phyloP scores from a whole-genome alignment of 495 filamentous ascomycete species.

The Penicillium salamii region DNA sequence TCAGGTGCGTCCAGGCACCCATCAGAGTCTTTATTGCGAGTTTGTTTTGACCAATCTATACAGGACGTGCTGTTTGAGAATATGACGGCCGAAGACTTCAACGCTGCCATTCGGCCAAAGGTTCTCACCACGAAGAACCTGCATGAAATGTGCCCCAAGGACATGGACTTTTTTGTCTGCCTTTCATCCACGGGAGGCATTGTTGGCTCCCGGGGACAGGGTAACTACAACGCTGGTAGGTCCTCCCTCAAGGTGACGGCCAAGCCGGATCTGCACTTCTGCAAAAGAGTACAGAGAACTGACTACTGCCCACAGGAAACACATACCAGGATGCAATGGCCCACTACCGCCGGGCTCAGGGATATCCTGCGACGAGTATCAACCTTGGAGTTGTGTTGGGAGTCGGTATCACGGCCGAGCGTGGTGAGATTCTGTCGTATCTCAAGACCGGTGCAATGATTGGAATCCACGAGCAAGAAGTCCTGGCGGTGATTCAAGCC shows the following conservation, averaged over 20 bases:
- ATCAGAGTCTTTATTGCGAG: no score
- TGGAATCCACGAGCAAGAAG: not conserved
- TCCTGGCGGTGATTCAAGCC: not conserved
- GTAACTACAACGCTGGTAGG: no score
- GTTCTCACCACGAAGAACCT: conserved; percentile 15
- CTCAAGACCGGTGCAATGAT: not conserved
- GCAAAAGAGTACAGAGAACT: no score
- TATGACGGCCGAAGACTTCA: conserved; percentile 19
- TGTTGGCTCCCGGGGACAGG: conserved; percentile 15
- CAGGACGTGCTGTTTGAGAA: no score
- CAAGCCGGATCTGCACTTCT: conserved; percentile 41
- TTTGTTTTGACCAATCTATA: no score
- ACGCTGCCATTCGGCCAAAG: conserved; percentile 8
- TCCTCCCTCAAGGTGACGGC: conserved; percentile 42
- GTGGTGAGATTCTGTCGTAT: no score
- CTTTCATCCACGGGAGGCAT: conserved; percentile 41
- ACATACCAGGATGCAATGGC: conserved; percentile 33
- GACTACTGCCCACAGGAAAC: conserved; percentile 32
- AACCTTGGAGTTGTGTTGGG: not conserved
- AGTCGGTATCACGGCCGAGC: not conserved
- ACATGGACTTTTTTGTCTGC: conserved; percentile 59
- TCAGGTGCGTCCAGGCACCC: no score
- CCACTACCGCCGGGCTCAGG: conserved; percentile 12
- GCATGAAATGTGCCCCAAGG: conserved; percentile 3
- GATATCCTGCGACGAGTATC: not conserved